Evolutionary conservation across 2,329 filamentous ascomycete genomes (phyloP).

Genomic region (Xylaria sp.): DNA sequence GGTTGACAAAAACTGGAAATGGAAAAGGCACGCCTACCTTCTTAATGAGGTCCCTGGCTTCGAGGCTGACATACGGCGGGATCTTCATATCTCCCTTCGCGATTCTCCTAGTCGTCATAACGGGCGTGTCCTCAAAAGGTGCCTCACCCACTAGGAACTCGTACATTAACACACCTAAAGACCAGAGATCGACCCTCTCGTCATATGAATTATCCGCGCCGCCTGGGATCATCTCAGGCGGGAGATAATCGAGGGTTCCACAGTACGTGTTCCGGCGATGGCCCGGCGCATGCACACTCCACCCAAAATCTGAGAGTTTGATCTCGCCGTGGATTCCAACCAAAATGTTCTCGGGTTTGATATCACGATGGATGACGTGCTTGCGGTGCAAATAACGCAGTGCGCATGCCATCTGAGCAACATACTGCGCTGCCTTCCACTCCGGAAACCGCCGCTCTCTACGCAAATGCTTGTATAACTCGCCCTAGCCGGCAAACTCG

Average conservation of each 20-base stretch:
- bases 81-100: conserved; percentile 90
- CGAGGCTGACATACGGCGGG: conserved; percentile 87
- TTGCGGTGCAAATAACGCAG: conserved; percentile 94
- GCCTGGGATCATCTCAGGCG: conserved; percentile 94
- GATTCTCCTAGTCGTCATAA: conserved; percentile 95
- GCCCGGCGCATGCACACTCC: conserved; percentile 97
- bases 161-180: conserved; percentile 92
- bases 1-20: too few relatives aligned
- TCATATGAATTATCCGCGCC: conserved; percentile 87
- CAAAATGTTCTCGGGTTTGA: conserved; percentile 97
- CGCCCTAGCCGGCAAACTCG: conserved; percentile 86
- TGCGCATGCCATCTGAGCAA: conserved; percentile 91
- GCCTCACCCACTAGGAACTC: conserved; percentile 97
- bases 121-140: conserved; percentile 93
- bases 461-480: conserved; percentile 87
- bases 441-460: conserved; percentile 84
- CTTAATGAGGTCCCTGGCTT: conserved; percentile 93
- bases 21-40: conserved; percentile 66
- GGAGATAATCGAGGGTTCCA: conserved; percentile 95
- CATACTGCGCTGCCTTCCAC: conserved; percentile 87
- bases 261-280: conserved; percentile 95
- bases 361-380: conserved; percentile 96
- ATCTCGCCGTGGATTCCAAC: conserved; percentile 97
- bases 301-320: conserved; percentile 98
- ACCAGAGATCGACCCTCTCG: conserved; percentile 98